These are phyloP conservation scores for Xylaria sp. DNA, from an alignment of 2,329 filamentous ascomycete species.

Conservation along the genomic window DNA sequence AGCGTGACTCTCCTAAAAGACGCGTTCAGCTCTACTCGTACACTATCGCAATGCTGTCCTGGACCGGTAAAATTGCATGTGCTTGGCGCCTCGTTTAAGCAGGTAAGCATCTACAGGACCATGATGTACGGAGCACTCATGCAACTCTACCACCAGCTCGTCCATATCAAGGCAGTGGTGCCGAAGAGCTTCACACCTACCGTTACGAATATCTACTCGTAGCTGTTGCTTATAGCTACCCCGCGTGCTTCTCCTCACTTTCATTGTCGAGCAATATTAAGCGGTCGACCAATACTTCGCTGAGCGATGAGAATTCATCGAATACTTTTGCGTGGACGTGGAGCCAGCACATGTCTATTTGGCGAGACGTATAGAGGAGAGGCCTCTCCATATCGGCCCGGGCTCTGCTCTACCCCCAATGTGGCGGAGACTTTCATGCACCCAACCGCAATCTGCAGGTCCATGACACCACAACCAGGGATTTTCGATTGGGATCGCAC, in stretches of 20 bases:
- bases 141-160: not conserved
- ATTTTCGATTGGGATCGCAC: not conserved
- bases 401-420: not conserved
- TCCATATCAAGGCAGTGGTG: not conserved
- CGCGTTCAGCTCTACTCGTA: not conserved
- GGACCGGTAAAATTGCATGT: too few species aligned
- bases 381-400: not conserved
- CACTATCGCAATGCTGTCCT: too few species aligned
- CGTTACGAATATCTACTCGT: not conserved
- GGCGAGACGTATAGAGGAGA: not conserved
- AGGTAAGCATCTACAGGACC: not conserved
- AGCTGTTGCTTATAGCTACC: not conserved
- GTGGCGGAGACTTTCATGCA: not conserved
- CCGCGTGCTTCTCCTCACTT: not conserved
- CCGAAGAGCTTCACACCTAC: not conserved
- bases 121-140: not conserved
- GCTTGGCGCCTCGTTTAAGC: not conserved
- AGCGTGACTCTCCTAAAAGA: not conserved
- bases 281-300: not conserved
- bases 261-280: not conserved
- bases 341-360: not conserved
- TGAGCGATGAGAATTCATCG: not conserved
- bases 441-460: not conserved
- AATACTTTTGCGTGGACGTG: not conserved
- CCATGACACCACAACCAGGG: not conserved